Conservation (phyloP, 306 rosid genomes). For the Dryas drummondii region DNA sequence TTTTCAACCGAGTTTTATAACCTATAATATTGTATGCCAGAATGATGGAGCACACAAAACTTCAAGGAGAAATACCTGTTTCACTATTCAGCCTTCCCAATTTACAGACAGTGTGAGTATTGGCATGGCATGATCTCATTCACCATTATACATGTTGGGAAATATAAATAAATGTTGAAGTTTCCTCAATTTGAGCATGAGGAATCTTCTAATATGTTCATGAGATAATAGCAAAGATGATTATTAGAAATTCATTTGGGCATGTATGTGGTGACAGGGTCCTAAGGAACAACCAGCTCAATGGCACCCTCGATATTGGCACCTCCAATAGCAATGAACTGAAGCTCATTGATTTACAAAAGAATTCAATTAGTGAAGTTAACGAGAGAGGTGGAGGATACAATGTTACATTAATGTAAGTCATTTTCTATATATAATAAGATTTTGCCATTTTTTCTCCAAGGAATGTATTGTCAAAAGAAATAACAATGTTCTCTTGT, state of each 20-base stretch:
- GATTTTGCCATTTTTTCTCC: no score
- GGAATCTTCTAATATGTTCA: no score
- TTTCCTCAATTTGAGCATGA: no score
- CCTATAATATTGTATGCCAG: conserved; percentile 29
- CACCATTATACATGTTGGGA: no score
- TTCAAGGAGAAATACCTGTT: conserved; percentile 49
- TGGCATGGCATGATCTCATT: no score
- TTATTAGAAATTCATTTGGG: neutral
- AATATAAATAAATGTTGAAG: no score
- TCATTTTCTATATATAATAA: no score
- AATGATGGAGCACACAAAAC: conserved; percentile 45
- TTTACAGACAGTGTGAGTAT: conserved; percentile 60
- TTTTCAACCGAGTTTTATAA: no score
- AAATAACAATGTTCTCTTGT: no score
- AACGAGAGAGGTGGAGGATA: neutral
- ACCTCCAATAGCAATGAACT: conserved; percentile 3
- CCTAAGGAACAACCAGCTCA: conserved; percentile 33
- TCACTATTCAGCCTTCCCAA: conserved; percentile 45
- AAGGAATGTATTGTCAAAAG: no score
- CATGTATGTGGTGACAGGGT: conserved; percentile 21
- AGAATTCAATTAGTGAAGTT: conserved; percentile 18
- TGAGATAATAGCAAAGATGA: neutral
- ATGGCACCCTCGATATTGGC: conserved; percentile 28
- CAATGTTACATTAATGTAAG: conserved; percentile 29
- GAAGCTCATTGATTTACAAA: conserved; percentile 24